Percentiles rank a stretch among this genome's conserved stretches.
phyloP scores from a whole-genome alignment of 331 rosid species.

The Saraca asoca region DNA sequence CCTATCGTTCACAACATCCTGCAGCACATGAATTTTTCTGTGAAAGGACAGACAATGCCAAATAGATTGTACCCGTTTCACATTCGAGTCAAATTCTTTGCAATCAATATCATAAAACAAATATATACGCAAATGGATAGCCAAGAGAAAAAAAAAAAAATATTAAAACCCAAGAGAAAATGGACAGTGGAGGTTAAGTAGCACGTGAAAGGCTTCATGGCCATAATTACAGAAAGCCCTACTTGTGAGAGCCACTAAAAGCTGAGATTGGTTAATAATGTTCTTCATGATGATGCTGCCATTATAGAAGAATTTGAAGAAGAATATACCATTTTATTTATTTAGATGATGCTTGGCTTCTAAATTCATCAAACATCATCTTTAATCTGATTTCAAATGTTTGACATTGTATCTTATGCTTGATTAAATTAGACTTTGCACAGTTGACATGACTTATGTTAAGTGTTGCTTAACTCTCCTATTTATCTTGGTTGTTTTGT shows the following conservation, averaged over 20 bases:
- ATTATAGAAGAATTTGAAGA: no score
- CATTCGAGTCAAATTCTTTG: background rate
- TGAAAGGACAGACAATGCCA: conserved; percentile 19
- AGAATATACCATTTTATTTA: no score
- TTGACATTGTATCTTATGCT: no score
- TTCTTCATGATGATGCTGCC: no score
- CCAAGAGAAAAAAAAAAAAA: background rate
- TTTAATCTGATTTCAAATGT: no score
- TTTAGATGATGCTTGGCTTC: no score
- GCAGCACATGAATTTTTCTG: conserved; percentile 40
- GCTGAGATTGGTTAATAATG: background rate
- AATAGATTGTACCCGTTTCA: background rate
- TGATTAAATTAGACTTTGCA: no score
- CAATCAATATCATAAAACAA: background rate
- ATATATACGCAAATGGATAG: background rate
- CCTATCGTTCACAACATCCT: conserved; percentile 87
- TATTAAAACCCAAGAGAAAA: background rate
- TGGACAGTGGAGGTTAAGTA: background rate
- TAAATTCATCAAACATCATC: no score
- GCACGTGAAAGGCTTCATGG: background rate
- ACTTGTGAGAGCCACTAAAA: background rate
- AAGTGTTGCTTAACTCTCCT: no score
- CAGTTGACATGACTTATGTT: no score
- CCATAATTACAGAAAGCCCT: background rate
- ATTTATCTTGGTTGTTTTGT: no score